Base-by-base conservation (phyloP, 2,329 filamentous ascomycete genomes). In the Ophiostoma triangulosporum region DNA sequence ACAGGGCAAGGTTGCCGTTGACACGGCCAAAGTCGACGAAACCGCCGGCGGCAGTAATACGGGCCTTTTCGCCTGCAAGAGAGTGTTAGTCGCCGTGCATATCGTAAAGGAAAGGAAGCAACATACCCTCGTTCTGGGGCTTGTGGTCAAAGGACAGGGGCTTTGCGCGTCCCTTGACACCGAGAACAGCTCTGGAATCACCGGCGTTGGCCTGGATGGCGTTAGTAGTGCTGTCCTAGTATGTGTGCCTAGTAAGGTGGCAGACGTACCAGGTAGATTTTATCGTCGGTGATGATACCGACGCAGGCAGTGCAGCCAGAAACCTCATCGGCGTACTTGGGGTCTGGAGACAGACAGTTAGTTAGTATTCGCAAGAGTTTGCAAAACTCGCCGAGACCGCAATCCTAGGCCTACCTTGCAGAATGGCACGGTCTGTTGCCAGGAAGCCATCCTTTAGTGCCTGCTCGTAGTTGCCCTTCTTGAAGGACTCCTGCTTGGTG, bases 111-210 rank as follows among this genome's bases (percentile, higher is more conserved):
- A n/a, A 38, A 27, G 35, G 3, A 17, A 17, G 40, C 20, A 29
- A 54, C 74, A 55, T 66, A 94, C 89, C 88, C 78, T 98, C 93
- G 62, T 97, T 96, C 69, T 96, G 90, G 40, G 93, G 93, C 73
- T 98, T 98, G 76, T 98, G 93, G 68, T 98, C 93, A 66, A 95
- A 95, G n/a, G 93, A 98, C 57, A 98, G 77, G 51, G 93, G 93
- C 74, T 97, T 98, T 61, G 93, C 93, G 63, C 93, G 81, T 60
- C 93, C 93, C 74, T 97, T 98, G 64, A 98, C 88, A 63, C 93
- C 93, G 60, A 98, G 73, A 26, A 98, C 93, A 65, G 85, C 88
- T 74, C 93, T 83, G 59, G 93, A 98, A 69, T 98, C 93, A 65
- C 93, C 93, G 59, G 93, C 88, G 68, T 98, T 98, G 64, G 88